Base-by-base conservation (phyloP, 805 yeast species). In the Diddensiella transvaalensis region DNA sequence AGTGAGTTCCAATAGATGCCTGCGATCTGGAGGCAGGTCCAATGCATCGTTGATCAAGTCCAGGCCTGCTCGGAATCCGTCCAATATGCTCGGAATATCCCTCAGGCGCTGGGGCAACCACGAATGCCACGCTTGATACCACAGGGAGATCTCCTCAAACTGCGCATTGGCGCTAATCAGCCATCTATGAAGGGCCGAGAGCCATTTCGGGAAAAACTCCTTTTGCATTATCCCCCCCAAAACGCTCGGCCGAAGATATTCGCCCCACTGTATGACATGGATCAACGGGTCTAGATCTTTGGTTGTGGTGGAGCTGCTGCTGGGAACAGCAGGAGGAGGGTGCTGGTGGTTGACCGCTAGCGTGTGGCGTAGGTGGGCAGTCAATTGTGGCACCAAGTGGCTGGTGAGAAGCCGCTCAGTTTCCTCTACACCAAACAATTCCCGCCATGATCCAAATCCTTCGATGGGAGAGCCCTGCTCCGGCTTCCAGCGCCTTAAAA, bases 161-260 rank as follows among this genome's bases (percentile, higher is more conserved):
- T 54, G 54, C 2, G 57, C 55, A 10, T 53, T 51, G 1, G 49
- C 32, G 2, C 56, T 47, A 23, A 33, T 42, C 4, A 67, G 51
- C 71, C 71, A 68, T 40, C 55, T 46, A 17, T 52, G 51, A 17
- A 71, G 56, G 3, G 57, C 57, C 10, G 51, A 50, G 18, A 56
- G 44, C 70, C 73, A 61, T 10, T 73, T 70, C 48, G 75, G 74
- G 54, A 76, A 71, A 17, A 73, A 55, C 19, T 57, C 63, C 33
- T 62, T 53, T 39, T 63, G 68, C 23, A 76, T 30, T 1, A 75
- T 36, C 3, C 40, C 33, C 3, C 53, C 51, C 15, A 63, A 51
- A 10, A 50, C 39, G 13, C 54, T 42, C 2, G 54, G 35, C 13
- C 53, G 33, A 5, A 67, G 51, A 19, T 46, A 44, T 4, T 46